Base-by-base conservation (phyloP, 2,329 filamentous ascomycete species). In the Neocatenulostroma microsporum region DNA sequence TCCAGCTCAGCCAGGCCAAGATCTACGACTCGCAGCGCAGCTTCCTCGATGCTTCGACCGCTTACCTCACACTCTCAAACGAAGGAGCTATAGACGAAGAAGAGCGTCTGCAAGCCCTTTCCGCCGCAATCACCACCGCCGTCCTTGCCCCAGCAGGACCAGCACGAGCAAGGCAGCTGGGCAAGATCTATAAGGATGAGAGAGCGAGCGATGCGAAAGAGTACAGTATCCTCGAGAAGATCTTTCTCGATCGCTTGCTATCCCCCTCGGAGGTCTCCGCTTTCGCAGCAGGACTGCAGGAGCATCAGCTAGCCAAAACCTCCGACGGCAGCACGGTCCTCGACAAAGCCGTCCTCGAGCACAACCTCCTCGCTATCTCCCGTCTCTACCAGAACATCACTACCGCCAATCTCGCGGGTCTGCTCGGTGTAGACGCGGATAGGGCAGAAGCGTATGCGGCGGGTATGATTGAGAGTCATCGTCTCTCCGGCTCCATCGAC, bases 381-480 rank as follows among this genome's bases (percentile, higher is more conserved):
- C 57, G 68, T 49, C 55, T 72, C 42, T 63, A 73, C 61, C 48
- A 67, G 53, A 64, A 74, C 58, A 63, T 76, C 54, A 48, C 68
- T 42, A 57, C 72, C 48, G 80, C 83, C 39, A 79, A 80, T 18
- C 71, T 98, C 1, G 91, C 81, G 0, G 66, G 72, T 25, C 72
- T 95, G 24, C 68, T 98, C 11, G 87, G 84, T 0, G 71, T 95
- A 4, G 77, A 84, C 40, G 77, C 76, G 0, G 83, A 84, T 34
- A 82, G 80, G 59, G 89, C 89, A 3, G 91, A 98, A 67, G 80
- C 83, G 40, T 95, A 91, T 36, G 91, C 89, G 10, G 87, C 89
- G 4, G 74, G 78, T 50, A 98, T 98, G 91, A 85, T 98, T 51
- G 88, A 96, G 67, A 88, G 95, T 62, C 87, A 85, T 8, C 78